A percentile compares a stretch with the other conserved stretches of the same genome.
Evolutionary conservation across 2,329 filamentous ascomycete genomes (phyloP).

Genomic region (Botryotinia globosa): DNA sequence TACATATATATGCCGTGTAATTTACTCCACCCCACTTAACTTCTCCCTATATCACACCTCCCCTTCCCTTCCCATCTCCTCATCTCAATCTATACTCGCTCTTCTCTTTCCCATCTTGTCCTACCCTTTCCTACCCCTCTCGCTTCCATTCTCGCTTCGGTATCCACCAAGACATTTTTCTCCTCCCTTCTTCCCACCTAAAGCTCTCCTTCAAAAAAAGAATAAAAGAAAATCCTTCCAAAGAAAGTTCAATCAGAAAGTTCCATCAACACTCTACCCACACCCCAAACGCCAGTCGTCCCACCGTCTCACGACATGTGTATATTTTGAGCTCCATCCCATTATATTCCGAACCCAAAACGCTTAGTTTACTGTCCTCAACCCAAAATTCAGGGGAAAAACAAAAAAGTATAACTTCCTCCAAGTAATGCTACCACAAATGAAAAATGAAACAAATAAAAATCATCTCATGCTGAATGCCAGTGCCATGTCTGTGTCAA

Average conservation of each 20-base stretch:
- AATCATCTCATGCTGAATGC: background rate
- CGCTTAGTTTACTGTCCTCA: background rate
- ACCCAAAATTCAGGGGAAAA: background rate
- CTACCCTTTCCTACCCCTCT: background rate
- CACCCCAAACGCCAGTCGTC: background rate
- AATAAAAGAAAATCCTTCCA: background rate
- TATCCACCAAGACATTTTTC: background rate
- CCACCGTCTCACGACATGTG: constrained; percentile 5
- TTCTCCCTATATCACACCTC: background rate
- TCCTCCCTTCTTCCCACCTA: background rate
- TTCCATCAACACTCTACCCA: background rate
- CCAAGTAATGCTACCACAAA: background rate
- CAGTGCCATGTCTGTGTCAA: background rate
- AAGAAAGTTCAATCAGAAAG: background rate
- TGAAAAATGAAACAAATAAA: background rate
- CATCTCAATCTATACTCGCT: background rate
- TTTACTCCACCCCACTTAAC: background rate
- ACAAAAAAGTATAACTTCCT: background rate
- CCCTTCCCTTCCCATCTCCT: background rate
- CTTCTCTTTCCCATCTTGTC: background rate
- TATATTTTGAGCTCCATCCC: constrained; percentile 10
- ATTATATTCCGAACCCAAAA: background rate
- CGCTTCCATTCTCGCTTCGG: background rate
- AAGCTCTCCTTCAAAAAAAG: background rate
- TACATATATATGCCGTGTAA: background rate